Evolutionary conservation across 1,139 yeast genomes (phyloP).

Genomic region (Entelexis sorbosivorans): DNA sequence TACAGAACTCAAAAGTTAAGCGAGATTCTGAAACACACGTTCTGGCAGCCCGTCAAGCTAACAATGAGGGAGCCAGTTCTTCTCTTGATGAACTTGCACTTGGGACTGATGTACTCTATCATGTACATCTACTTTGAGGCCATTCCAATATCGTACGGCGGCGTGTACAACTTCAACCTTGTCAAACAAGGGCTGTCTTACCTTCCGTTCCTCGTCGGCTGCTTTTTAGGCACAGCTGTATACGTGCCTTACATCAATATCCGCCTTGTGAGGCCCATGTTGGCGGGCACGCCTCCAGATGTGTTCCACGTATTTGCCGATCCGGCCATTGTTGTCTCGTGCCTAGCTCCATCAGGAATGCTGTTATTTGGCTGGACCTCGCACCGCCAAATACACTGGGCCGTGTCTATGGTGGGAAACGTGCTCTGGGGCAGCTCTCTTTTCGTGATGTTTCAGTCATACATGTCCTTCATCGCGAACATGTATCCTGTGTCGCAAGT

Average conservation of each 20-base stretch:
- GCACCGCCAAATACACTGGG: conserved; percentile 55
- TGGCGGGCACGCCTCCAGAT: conserved; percentile 37
- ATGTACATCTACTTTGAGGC: conserved; percentile 53
- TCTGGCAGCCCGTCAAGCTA: conserved; percentile 37
- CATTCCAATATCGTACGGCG: conserved; percentile 44
- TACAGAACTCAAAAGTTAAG: conserved; percentile 1
- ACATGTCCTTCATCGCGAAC: conserved; percentile 59
- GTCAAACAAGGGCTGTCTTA: conserved; percentile 42
- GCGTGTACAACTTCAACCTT: conserved; percentile 38
- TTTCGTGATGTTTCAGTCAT: conserved; percentile 60
- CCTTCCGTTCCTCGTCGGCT: conserved; percentile 38
- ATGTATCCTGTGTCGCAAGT: conserved; percentile 53
- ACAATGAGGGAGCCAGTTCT: conserved; percentile 22
- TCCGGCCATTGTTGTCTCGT: conserved; percentile 10
- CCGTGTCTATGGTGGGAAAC: conserved; percentile 66
- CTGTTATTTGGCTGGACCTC: conserved; percentile 58
- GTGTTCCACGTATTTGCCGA: conserved; percentile 25
- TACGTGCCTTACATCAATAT: neutral
- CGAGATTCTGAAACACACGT: conserved; percentile 33
- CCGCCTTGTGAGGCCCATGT: conserved; percentile 3
- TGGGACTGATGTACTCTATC: conserved; percentile 44
- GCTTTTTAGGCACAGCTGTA: neutral
- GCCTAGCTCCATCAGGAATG: conserved; percentile 8
- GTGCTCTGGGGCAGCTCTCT: conserved; percentile 68
- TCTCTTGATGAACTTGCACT: conserved; percentile 36